Base-by-base conservation (phyloP, 2,329 filamentous ascomycete genomes). In the Calonectria montana region DNA sequence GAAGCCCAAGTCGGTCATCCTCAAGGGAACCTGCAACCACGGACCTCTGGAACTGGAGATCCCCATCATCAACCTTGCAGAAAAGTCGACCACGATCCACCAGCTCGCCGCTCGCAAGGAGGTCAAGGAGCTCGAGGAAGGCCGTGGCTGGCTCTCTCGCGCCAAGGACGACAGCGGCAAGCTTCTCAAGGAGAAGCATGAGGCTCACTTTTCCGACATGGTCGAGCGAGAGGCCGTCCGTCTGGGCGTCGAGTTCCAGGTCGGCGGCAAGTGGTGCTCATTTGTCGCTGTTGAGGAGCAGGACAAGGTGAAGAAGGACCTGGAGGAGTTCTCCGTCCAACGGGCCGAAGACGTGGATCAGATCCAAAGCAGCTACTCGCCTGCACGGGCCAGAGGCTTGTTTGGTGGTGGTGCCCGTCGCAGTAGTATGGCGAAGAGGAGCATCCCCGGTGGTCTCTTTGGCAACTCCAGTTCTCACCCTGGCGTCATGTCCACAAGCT, bases 61-160 rank as follows among this genome's bases (percentile, higher is more conserved):
- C 15, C 91, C 92, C 0, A 85, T 95, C 43, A 86, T 88, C 2
- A 76, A 85, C 3, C 80, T 90, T 0, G 75, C 85, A 0, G 79
- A 83, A 0, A 84, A 83, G 37, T 86, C 86, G 3, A 82, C 89
- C 64, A 92, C 88, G 0, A 89, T 94, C 48, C 93, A 95, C 79
- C 91, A 93, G 75, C 89, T 95, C 0, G 92, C 92, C 1, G 92
- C 91, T 0, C 90, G 90, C 67, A 94, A 92, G 79, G 91, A 91
- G 2, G 86, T 92, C 18, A 85, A 89, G 57, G 93, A 95, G 74
- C 87, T 95, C 0, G 93, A 95, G 81, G 89, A 94, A 79, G 90
- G 90, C 0, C 87, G 91, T 27, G 93, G 93, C 15, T 94, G 93
- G 91, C 82, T 92, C 41, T 82, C 82, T 55, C 82, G 91, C 18